phyloP scores from a whole-genome alignment of 2,329 filamentous ascomycete species.

The Penicillium rolfsii region DNA sequence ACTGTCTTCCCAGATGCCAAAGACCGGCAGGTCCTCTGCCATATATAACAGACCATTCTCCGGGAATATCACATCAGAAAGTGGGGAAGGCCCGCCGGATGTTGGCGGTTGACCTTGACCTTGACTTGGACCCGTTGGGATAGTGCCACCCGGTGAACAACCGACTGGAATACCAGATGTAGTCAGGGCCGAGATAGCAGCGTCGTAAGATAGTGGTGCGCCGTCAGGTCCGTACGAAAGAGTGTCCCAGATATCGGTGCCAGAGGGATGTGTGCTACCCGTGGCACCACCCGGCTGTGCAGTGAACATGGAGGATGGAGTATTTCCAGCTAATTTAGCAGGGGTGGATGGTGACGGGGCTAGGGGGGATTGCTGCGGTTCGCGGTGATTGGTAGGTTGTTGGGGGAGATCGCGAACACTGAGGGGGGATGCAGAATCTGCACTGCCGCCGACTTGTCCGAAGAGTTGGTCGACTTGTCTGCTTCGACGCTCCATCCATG shows the following conservation, averaged over 20 bases:
- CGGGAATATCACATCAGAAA: slow-evolving; percentile 39
- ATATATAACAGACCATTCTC: slow-evolving; percentile 41
- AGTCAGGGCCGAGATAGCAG: slow-evolving; percentile 38
- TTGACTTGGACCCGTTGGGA: slow-evolving; percentile 22
- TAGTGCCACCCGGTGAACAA: slow-evolving; percentile 37
- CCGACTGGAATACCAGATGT: slow-evolving; percentile 40
- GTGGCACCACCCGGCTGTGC: slow-evolving; percentile 20
- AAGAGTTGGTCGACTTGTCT: slow-evolving; percentile 49
- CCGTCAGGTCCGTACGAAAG: slow-evolving; percentile 30
- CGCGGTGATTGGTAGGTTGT: slow-evolving; percentile 10
- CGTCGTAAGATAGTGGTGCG: slow-evolving; percentile 32
- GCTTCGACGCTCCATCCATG: slow-evolving; percentile 46
- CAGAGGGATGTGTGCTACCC: slow-evolving; percentile 16
- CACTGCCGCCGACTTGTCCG: slow-evolving; percentile 37
- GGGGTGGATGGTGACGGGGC: slow-evolving; percentile 32
- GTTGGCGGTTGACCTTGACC: slow-evolving; percentile 15
- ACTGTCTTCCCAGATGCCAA: slow-evolving; percentile 36
- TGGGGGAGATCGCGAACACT: slow-evolving; percentile 11
- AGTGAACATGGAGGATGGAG: slow-evolving; percentile 21
- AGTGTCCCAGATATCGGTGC: slow-evolving; percentile 36
- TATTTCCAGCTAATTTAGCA: slow-evolving; percentile 21
- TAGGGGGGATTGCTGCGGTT: slow-evolving; percentile 13
- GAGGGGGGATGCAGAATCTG: slow-evolving; percentile 17
- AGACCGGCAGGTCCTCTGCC: slow-evolving; percentile 39
- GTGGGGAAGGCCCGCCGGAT: slow-evolving; percentile 33